Evolutionary conservation across 345 rosid genomes (phyloP).

Genomic region (Schrenkiella parvula): DNA sequence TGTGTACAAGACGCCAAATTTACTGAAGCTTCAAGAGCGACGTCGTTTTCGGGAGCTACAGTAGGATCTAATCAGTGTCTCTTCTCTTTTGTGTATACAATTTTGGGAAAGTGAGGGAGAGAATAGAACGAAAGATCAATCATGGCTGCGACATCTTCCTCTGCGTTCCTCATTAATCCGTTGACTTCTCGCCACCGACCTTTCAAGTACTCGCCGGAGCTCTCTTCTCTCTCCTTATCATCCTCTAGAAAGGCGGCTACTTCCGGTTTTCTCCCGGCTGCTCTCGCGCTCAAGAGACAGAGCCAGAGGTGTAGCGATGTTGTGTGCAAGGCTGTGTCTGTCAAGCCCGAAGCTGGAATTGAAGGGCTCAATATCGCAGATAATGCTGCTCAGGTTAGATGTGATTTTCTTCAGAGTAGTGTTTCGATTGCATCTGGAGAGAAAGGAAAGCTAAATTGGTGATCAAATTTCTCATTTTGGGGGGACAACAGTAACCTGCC

Average conservation of each 20-base stretch:
- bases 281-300: constrained; percentile 34
- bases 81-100: not conserved
- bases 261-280: not conserved
- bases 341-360: constrained; percentile 33
- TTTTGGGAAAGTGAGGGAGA: constrained; percentile 18
- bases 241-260: constrained; percentile 22
- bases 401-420: not conserved
- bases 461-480: not conserved
- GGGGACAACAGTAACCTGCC: not conserved
- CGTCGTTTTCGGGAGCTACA: not conserved
- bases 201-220: constrained; percentile 6
- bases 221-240: constrained; percentile 31
- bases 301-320: constrained; percentile 23
- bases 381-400: constrained; percentile 72
- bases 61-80: not conserved
- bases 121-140: not conserved
- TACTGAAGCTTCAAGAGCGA: not conserved
- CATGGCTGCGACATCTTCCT: constrained; percentile 45
- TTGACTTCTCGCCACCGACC: constrained; percentile 36
- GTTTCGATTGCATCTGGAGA: not conserved
- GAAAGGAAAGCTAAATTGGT: constrained; percentile 7
- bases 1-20: not conserved
- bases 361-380: constrained; percentile 88
- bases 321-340: constrained; percentile 67
- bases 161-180: constrained; percentile 41